Percentiles rank a stretch among this genome's conserved stretches.
Evolutionary conservation across 2,329 filamentous ascomycete species (phyloP).

Genomic region (Berkeleyomyces rouxiae): DNA sequence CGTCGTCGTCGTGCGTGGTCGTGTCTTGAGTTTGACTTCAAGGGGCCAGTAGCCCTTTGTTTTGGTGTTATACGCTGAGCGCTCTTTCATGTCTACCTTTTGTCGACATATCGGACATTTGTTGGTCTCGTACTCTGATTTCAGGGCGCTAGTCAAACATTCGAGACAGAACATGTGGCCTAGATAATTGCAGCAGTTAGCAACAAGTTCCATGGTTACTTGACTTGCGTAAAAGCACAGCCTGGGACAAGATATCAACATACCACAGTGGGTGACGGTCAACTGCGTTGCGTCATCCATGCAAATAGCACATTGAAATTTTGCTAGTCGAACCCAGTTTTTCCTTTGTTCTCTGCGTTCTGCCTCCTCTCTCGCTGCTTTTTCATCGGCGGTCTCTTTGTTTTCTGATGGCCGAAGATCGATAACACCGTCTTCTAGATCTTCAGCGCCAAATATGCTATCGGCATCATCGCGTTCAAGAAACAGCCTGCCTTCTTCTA

Average conservation of each 20-base stretch:
- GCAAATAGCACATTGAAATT: constrained; percentile 50
- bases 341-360: constrained; percentile 29
- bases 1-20: constrained; percentile 26
- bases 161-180: constrained; percentile 49
- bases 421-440: background rate
- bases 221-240: background rate
- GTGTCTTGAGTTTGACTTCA: constrained; percentile 45
- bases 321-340: constrained; percentile 32
- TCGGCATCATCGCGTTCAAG: background rate
- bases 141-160: constrained; percentile 43
- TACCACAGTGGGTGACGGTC: constrained; percentile 52
- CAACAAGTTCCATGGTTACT: background rate
- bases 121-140: constrained; percentile 37
- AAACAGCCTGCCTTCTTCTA: background rate
- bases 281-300: constrained; percentile 43
- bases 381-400: background rate
- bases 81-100: constrained; percentile 34
- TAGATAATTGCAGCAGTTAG: constrained; percentile 7
- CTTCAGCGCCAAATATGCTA: background rate
- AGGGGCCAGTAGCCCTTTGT: constrained; percentile 40
- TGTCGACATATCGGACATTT: constrained; percentile 49
- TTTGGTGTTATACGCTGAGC: constrained; percentile 26
- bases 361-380: constrained; percentile 2
- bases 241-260: constrained; percentile 17
- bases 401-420: constrained; percentile 1